Evolutionary conservation across 306 rosid genomes (phyloP).

Genomic region (Morella rubra): DNA sequence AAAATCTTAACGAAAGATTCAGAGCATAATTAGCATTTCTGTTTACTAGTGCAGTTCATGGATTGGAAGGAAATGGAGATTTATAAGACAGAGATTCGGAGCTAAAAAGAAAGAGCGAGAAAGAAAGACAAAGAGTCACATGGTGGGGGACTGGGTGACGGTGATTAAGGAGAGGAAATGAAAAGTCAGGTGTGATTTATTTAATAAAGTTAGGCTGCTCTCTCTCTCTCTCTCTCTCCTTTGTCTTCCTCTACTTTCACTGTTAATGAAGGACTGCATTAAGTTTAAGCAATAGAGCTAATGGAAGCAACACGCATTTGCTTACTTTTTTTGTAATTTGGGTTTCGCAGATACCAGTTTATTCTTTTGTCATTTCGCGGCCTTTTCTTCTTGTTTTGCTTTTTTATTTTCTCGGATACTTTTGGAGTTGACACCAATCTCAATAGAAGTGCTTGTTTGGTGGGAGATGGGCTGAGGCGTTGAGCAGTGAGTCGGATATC

Average conservation of each 20-base stretch:
- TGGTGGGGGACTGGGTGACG: constrained; percentile 37
- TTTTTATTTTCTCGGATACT: background rate
- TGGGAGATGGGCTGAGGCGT: background rate
- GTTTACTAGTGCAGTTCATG: constrained; percentile 15
- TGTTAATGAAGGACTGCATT: constrained; percentile 20
- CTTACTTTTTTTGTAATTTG: background rate
- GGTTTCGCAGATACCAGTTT: background rate
- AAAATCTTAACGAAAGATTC: background rate
- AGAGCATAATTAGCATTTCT: constrained; percentile 23
- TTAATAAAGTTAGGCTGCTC: constrained; percentile 1
- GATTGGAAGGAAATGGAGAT: background rate
- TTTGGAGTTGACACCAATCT: too few relatives aligned
- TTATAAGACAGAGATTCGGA: constrained; percentile 21
- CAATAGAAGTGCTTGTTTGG: background rate
- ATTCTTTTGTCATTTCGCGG: too few relatives aligned
- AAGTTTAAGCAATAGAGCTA: constrained; percentile 30
- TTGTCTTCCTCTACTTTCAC: too few relatives aligned
- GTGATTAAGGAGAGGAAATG: constrained; percentile 25
- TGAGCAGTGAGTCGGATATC: background rate
- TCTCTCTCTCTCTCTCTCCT: background rate
- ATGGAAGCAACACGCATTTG: background rate
- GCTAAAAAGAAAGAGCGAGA: constrained; percentile 7
- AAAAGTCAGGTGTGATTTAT: constrained; percentile 61
- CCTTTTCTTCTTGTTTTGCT: background rate
- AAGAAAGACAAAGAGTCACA: constrained; percentile 40